A percentile compares a stretch with the other conserved stretches of the same genome.
These are phyloP conservation scores for Colletotrichum sp. DNA, from an alignment of 2,329 filamentous ascomycete genomes.

Conservation along the genomic window DNA sequence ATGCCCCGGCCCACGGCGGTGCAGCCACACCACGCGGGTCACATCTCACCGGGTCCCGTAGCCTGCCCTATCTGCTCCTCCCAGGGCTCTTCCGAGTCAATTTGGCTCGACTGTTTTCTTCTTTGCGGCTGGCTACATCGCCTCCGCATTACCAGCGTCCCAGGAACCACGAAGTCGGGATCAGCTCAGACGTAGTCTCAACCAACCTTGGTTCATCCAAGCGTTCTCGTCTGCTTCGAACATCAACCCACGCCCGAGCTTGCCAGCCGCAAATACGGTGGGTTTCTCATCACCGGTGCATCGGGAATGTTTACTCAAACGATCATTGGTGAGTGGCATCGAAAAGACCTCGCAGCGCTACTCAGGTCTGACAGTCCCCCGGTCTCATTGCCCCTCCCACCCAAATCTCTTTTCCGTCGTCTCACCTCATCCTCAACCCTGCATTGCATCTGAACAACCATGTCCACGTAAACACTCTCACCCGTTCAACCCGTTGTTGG, in stretches of 20 bases:
- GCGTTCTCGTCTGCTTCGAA: not conserved
- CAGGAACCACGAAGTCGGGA: not conserved
- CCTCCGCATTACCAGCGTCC: not conserved
- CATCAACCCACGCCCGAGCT: not conserved
- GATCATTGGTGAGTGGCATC: not conserved
- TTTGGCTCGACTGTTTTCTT: not conserved
- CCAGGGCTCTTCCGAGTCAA: not conserved
- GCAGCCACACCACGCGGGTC: not conserved
- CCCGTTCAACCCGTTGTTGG: not conserved
- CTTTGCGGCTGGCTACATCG: not conserved
- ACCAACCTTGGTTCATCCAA: not conserved
- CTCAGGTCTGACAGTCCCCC: not conserved
- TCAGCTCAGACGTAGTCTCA: not conserved
- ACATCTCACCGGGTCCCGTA: not conserved
- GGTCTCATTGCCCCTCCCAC: not conserved
- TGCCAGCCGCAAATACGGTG: not conserved
- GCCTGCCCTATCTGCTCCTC: not conserved
- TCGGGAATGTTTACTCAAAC: not conserved
- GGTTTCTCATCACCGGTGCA: not conserved
- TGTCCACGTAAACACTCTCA: not conserved
- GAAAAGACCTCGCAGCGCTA: not conserved
- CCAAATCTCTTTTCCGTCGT: constrained; percentile 6
- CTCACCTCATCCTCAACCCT: constrained; percentile 21
- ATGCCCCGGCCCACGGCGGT: not conserved
- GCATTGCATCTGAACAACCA: constrained; percentile 1